Base-by-base conservation (phyloP, 2,329 filamentous ascomycete species). In the Ambrosiella xylebori region DNA sequence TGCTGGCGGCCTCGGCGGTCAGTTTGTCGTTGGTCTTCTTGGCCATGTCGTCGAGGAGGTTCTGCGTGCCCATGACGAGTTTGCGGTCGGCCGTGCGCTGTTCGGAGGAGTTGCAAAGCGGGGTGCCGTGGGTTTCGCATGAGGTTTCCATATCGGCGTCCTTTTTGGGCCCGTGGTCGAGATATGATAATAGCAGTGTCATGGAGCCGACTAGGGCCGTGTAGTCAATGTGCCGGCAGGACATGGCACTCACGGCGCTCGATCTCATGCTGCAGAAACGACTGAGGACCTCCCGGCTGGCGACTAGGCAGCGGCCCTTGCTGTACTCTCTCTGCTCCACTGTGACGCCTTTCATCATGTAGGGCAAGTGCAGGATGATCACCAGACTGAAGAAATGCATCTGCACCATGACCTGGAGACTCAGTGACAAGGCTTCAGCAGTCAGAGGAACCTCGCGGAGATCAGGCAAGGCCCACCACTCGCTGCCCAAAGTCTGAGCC, bases 321-420 rank as follows among this genome's bases (percentile, higher is more conserved):
- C 73, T 76, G 63, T 76, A 74, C 17, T 75, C 71, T 57, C 73
- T 72, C 13, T 69, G 69, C 6, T 66, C 66, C 15, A 70, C 68
- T 17, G 65, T 63, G 1, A 68, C 64, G 40, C 70, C 66, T 27
- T 69, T 71, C 9, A 80, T 69, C 66, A 80, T 74, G 61, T 76
- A 79, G 0, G 78, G 78, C 1, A 81, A 69, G 60, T 81, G 77
- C 0, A 80, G 70, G 7, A 76, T 70, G 39, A 76, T 71, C 7
- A 79, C 66, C 2, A 80, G 68, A 39, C 74, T 71, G 62, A 74
- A 73, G 61, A 80, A 74, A 1, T 72, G 69, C 51, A 80, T 69
- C 59, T 80, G 77, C 6, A 73, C 64, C 63, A 76, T 71, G 6
- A 74, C 55, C 39, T 51, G 44, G 19, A 69, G n/a, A 35, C 41